phyloP scores from a whole-genome alignment of 169 alveolate genomes.

The Neospora caninum region DNA sequence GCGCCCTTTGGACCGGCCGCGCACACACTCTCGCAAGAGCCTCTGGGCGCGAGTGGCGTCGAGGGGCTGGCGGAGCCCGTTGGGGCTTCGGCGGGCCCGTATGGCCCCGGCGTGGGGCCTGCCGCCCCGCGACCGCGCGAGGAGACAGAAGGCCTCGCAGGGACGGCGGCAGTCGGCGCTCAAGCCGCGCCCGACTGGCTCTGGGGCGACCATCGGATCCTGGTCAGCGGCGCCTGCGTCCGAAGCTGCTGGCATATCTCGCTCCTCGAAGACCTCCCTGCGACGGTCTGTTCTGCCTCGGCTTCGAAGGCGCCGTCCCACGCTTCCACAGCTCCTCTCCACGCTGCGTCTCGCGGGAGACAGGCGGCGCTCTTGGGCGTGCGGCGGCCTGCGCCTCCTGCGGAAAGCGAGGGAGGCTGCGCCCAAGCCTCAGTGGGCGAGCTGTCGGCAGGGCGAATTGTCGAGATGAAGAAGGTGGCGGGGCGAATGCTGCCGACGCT shows the following conservation, averaged over 20 bases:
- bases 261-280: slow-evolving; percentile 21
- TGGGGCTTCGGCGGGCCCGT: not conserved
- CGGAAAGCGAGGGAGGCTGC: not conserved
- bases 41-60: no score
- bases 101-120: not conserved
- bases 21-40: no score
- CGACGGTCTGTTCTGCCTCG: not conserved
- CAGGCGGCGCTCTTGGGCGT: not conserved
- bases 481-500: slow-evolving; percentile 17
- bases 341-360: not conserved
- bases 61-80: not conserved
- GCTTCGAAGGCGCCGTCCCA: not conserved
- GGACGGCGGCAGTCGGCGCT: not conserved
- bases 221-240: not conserved
- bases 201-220: slow-evolving; percentile 24
- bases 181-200: not conserved
- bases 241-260: slow-evolving; percentile 17
- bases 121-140: not conserved
- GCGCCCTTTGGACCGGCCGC: not conserved
- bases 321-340: not conserved
- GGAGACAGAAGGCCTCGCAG: not conserved
- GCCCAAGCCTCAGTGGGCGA: not conserved
- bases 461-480: not conserved
- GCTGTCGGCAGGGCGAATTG: not conserved
- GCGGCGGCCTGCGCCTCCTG: not conserved